Evolutionary conservation across 1,284 basidiomycete species (phyloP), one percentile per base, ranked within the genome.

Genomic region (Rhodotorula sp.): DNA sequence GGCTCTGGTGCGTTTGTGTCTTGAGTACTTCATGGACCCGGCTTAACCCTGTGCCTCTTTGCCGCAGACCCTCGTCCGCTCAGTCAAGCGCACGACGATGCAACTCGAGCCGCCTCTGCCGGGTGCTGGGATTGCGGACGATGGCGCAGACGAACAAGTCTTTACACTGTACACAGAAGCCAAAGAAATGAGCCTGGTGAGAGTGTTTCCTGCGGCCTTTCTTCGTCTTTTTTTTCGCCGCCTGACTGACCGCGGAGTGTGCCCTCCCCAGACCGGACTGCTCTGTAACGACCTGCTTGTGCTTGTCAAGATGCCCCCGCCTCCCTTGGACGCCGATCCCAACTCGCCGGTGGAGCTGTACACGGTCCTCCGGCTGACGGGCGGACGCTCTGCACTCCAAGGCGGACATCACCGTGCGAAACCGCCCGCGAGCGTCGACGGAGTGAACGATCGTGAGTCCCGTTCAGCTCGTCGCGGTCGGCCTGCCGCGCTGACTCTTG

Each of bases 211-310:
- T 39, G 10, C 31, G 23, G 7, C 12, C 48, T 10, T 14, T 51
- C 31, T 3, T 5, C 10, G 3, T 4, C 2, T 10, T 1, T 3
- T 0, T 15, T 14, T 23, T 31, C 34, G 10, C 18, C 54, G 10
- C 3, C 8, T 14, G 21, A 20, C 18, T 14, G 29, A 23, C 29
- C 58, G 46, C 10, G 26, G 26, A 29, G 12, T 46, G 20, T 26
- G 5, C 52, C 6, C 31, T 48, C 29, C 34, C 57, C 67, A 78
- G 73, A 79, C 79, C 34, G 71, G 80, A 47, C 88, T 97, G 69
- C 83, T 97, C 58, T 94, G 93, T 83, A 95, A 95, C 79, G 96
- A 98, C 81, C 84, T 98, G 72, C 84, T 97, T 77, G 93, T 97
- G 29, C 84, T 97, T 71, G 93, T 89, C 83, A 88, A 89, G 78